Percentiles rank a stretch among this genome's conserved stretches.
These are phyloP conservation scores for Verticillium dahliae DNA, from an alignment of 2,329 filamentous ascomycete species.

Conservation along the genomic window DNA sequence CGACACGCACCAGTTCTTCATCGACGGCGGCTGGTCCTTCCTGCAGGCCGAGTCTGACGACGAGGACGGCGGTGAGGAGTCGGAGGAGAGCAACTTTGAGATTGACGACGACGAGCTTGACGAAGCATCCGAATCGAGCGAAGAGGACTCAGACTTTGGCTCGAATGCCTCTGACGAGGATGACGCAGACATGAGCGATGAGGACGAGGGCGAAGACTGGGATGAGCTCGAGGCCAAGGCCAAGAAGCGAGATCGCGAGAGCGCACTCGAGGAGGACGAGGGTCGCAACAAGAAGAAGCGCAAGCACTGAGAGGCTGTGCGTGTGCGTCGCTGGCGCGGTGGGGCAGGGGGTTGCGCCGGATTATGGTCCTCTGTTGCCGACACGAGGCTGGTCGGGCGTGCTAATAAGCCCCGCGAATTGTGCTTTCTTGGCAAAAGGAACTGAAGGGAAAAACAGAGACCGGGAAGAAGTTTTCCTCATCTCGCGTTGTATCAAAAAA, in stretches of 20 bases:
- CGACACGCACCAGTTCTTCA: constrained; percentile 92
- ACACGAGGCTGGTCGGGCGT: too few species aligned
- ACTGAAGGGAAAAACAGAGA: too few species aligned
- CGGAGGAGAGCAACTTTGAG: constrained; percentile 90
- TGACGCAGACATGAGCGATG: constrained; percentile 65
- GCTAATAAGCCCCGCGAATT: too few species aligned
- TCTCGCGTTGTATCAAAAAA: neutral
- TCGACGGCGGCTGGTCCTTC: constrained; percentile 93
- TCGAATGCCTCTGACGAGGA: constrained; percentile 82
- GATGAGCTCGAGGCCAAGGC: constrained; percentile 91
- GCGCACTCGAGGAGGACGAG: constrained; percentile 69
- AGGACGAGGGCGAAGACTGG: constrained; percentile 84
- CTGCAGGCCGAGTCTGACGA: constrained; percentile 81
- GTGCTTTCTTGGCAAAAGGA: too few species aligned
- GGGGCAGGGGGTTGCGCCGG: too few species aligned
- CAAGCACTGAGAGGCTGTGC: constrained; percentile 32
- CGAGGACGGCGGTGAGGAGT: constrained; percentile 73
- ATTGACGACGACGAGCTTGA: constrained; percentile 82
- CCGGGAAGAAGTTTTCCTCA: too few species aligned
- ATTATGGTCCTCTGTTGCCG: neutral
- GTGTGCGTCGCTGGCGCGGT: neutral
- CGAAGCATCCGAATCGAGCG: constrained; percentile 65
- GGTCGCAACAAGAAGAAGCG: constrained; percentile 66
- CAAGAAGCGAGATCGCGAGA: constrained; percentile 71
- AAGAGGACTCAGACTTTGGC: constrained; percentile 90